Percentiles rank a stretch among this genome's conserved stretches.
phyloP scores from a whole-genome alignment of 2,329 filamentous ascomycete species.

The Fusarium sp. region DNA sequence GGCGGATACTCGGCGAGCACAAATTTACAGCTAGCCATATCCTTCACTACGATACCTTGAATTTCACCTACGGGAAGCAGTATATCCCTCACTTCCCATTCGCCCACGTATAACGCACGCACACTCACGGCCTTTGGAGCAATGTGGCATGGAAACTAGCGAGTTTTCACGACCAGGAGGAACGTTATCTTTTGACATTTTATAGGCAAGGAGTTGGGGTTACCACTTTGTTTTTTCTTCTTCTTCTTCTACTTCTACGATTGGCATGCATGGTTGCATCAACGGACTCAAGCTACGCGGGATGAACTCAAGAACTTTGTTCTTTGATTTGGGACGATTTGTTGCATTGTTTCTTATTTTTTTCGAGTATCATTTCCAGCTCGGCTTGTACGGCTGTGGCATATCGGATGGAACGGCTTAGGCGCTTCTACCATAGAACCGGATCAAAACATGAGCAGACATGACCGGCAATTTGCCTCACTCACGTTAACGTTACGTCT shows the following conservation, averaged over 20 bases:
- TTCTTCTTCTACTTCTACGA: constrained; percentile 12
- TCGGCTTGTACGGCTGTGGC: constrained; percentile 9
- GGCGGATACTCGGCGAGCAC: constrained; percentile 5
- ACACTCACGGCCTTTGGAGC: constrained; percentile 33
- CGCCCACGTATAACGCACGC: constrained; percentile 24
- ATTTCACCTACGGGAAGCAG: constrained; percentile 17
- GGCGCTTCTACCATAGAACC: constrained; percentile 28
- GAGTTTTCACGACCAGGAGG: constrained; percentile 17
- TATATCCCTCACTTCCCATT: constrained; percentile 11
- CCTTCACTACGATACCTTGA: constrained; percentile 14
- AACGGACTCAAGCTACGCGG: constrained; percentile 26
- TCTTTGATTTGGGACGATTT: constrained; percentile 23
- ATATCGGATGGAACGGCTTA: constrained; percentile 22
- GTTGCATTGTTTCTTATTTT: constrained; percentile 27
- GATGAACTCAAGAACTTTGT: constrained; percentile 20
- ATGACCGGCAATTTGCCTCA: constrained; percentile 33
- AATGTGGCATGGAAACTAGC: constrained; percentile 24
- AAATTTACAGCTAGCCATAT: constrained; percentile 5
- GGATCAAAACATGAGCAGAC: constrained; percentile 31
- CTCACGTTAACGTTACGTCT: constrained; percentile 3
- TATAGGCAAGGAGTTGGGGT: constrained; percentile 37
- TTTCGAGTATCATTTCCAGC: background rate
- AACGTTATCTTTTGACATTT: constrained; percentile 28
- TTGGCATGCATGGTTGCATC: constrained; percentile 36
- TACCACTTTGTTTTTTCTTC: constrained; percentile 16